A percentile compares a stretch with the other conserved stretches of the same genome.
Conservation (phyloP, 148 eudicot genomes). For the Dianthus caryophyllus region DNA sequence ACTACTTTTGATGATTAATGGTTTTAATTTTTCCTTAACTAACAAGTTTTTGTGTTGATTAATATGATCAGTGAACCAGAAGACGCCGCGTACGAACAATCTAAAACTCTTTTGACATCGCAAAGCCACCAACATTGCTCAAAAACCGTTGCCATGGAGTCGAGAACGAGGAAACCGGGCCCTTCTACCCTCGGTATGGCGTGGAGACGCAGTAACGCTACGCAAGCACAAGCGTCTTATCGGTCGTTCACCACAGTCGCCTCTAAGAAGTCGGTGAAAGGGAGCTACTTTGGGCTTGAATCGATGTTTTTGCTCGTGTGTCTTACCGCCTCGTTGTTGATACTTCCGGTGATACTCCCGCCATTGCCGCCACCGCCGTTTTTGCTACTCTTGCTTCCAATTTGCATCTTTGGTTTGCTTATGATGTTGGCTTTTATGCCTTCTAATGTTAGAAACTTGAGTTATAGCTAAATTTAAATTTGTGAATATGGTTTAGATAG, state of each 20-base stretch:
- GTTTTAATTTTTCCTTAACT: too few relatives aligned
- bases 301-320: slow-evolving; percentile 56
- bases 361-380: slow-evolving; percentile 91
- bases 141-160: slow-evolving; percentile 3
- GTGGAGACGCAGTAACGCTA: background rate
- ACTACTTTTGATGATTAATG: too few relatives aligned
- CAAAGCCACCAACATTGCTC: slow-evolving; percentile 1
- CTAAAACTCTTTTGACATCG: slow-evolving; percentile 7
- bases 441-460: slow-evolving; percentile 39
- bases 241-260: slow-evolving; percentile 7
- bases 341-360: slow-evolving; percentile 73
- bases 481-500: background rate
- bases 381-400: slow-evolving; percentile 70
- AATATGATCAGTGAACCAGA: slow-evolving; percentile 24
- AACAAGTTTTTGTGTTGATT: background rate
- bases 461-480: slow-evolving; percentile 35
- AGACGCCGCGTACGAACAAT: slow-evolving; percentile 16
- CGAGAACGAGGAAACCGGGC: slow-evolving; percentile 11
- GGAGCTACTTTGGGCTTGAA: slow-evolving; percentile 56
- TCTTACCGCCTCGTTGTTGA: slow-evolving; percentile 59
- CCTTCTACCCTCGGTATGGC: slow-evolving; percentile 9
- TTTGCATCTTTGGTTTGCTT: slow-evolving; percentile 58
- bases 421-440: slow-evolving; percentile 81
- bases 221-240: background rate
- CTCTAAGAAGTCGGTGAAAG: slow-evolving; percentile 20